Evolutionary conservation across 352 stramenopile species (phyloP), one percentile per base, ranked within the genome.

Genomic region (Phytophthora colocasiae): DNA sequence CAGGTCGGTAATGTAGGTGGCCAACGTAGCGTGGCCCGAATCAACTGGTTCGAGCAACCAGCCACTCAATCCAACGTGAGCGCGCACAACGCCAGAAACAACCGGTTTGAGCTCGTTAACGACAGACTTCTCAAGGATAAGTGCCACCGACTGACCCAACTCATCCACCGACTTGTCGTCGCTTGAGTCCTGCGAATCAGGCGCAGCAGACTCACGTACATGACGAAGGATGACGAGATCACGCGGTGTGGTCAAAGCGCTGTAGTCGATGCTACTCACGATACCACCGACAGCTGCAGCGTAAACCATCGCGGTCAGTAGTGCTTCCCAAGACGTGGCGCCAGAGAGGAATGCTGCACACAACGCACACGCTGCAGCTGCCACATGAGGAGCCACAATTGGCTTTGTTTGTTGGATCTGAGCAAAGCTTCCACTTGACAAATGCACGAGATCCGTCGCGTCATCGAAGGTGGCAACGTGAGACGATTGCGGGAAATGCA

Each of bases 101-200:
- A 72, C 55, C 3, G 81, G 77, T 59, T 93, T 93, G 7, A 92
- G 77, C 45, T 93, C 87, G 52, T 85, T 95, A 12, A 72, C 71
- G 15, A 95, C 83, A 17, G 84, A 95, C 54, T 93, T 95, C 53
- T 95, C 87, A 17, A 92, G 60, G 43, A 95, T 89, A 46, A 87
- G 72, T 40, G 89, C 83, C 14, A 92, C 76, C 6, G 82, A 86
- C 54, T 87, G 81, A 0, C 77, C 72, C 54, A 76, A 78, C 46
- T 94, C 78, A 12, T 77, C 78, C 26, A 74, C 61, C 1, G 71
- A 72, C 38, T 81, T 74, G 49, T 76, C 70, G 11, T 64, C 66
- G 24, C 60, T 49, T 6, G 64, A 70, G 15, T 79, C 62, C 4
- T 71, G 73, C 29, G 77, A 77, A 34, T 85, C 74, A 46, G 78